Base-by-base conservation (phyloP, 2,329 filamentous ascomycete genomes). In the Pestalotiopsis sp. region DNA sequence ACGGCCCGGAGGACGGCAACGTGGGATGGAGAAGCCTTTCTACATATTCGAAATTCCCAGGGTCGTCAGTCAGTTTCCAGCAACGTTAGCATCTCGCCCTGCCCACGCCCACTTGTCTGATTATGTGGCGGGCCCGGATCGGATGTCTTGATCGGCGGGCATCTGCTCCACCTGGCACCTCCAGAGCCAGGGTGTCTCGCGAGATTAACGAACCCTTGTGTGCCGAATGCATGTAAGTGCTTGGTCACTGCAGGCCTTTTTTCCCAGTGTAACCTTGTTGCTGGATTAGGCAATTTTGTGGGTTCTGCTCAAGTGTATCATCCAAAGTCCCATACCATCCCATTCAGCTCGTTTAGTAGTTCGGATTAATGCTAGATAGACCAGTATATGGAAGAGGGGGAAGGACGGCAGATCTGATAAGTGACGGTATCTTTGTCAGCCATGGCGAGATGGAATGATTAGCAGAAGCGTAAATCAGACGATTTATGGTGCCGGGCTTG, bases 201-300 rank as follows among this genome's bases (percentile, higher is more conserved):
- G 57, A 59, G 57, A 59, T 59, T 59, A 59, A n/a, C 57, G 31
- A 36, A 59, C 7, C 57, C 57, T 23, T 59, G 25, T n/a, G 25
- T 59, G 57, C 57, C 57, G 57, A 59, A 59, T 59, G 57, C 57
- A 59, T 25, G 57, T 23, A 59, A 59, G 57, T 23, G 57, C 57
- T 25, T n/a, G 57, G 57, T 23, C 57, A 59, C 57, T 59, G 57
- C 57, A 23, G 23, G 57, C 57, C 25, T 23, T 25, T 23, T 59
- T 59, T 36, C 31, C 31, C 12, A 59, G 25, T 59, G 57, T 36
- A 59, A 59, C 57, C 57, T 59, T 14, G 23, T 11, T 23, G 23
- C 57, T 59, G 57, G 57, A 59, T 59, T 27, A 27, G 57, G 57
- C 57, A 59, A 59, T 14, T 59, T 59, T 59, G 57, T 59, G 57